These are phyloP conservation scores for Harrya chromipes DNA, from an alignment of 768 basidiomycete genomes.

Conservation along the genomic window DNA sequence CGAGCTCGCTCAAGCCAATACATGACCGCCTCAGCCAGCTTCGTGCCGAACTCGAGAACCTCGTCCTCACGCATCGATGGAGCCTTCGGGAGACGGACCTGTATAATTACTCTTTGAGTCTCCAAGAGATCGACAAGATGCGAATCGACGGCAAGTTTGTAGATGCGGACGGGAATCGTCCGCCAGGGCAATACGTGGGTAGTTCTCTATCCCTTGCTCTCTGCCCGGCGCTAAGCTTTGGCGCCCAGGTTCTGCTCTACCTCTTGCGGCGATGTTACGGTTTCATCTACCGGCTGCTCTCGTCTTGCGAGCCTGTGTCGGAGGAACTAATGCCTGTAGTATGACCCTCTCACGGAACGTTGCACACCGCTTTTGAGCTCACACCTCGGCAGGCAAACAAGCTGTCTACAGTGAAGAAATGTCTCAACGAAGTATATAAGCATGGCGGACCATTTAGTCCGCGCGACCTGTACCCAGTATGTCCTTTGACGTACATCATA, in stretches of 20 bases:
- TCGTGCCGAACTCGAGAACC: slow-evolving; percentile 81
- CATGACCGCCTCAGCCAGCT: slow-evolving; percentile 89
- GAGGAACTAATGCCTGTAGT: slow-evolving; percentile 98
- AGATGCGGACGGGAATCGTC: slow-evolving; percentile 87
- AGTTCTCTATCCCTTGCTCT: background rate
- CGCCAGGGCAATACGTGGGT: slow-evolving; percentile 91
- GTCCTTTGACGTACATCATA: slow-evolving; percentile 28
- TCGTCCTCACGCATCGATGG: slow-evolving; percentile 96
- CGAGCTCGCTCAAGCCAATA: slow-evolving; percentile 83
- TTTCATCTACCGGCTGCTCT: slow-evolving; percentile 88
- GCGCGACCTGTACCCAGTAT: slow-evolving; percentile 88
- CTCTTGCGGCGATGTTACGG: slow-evolving; percentile 94
- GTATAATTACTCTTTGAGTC: slow-evolving; percentile 88
- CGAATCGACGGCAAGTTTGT: slow-evolving; percentile 96
- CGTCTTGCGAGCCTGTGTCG: slow-evolving; percentile 94
- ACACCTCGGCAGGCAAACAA: slow-evolving; percentile 78
- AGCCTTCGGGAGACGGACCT: slow-evolving; percentile 91
- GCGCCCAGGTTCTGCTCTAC: slow-evolving; percentile 79
- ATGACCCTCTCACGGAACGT: slow-evolving; percentile 23
- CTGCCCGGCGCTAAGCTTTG: background rate
- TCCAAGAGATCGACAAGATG: slow-evolving; percentile 98
- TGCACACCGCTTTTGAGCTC: background rate
- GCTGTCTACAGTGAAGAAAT: slow-evolving; percentile 93
- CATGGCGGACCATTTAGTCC: slow-evolving; percentile 92
- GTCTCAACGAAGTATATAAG: slow-evolving; percentile 92